Conservation (phyloP, 768 basidiomycete genomes). For the Amanita muscaria region DNA sequence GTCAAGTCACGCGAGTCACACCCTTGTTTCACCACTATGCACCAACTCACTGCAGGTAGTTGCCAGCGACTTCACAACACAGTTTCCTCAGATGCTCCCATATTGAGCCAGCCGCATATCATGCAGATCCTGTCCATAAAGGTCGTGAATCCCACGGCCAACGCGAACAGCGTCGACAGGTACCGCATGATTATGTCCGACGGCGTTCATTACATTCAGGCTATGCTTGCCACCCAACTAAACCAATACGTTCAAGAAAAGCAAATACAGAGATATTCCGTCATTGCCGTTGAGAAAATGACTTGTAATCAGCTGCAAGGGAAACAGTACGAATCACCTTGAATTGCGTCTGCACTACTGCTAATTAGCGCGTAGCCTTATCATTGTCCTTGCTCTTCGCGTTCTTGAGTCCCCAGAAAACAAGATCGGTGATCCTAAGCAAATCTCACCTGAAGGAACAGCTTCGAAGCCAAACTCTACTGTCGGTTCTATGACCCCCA, state of each 20-base stretch:
- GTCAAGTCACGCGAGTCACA: constrained; percentile 7
- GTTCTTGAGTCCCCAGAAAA: constrained; percentile 43
- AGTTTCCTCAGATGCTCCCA: constrained; percentile 30
- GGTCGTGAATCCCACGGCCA: constrained; percentile 42
- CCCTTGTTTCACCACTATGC: constrained; percentile 25
- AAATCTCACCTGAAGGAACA: constrained; percentile 13
- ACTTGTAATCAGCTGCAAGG: constrained; percentile 80
- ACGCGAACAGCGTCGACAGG: constrained; percentile 35
- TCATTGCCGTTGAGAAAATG: constrained; percentile 65
- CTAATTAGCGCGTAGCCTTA: constrained; percentile 40
- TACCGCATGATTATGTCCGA: constrained; percentile 86
- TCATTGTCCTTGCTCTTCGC: constrained; percentile 68
- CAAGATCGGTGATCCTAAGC: constrained; percentile 65
- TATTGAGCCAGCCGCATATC: constrained; percentile 39
- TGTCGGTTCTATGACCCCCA: background rate
- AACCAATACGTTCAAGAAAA: constrained; percentile 66
- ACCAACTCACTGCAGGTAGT: constrained; percentile 52
- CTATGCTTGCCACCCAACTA: constrained; percentile 91
- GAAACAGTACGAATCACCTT: constrained; percentile 51
- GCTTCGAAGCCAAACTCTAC: constrained; percentile 4
- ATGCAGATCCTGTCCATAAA: constrained; percentile 83
- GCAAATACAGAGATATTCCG: constrained; percentile 50
- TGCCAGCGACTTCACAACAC: constrained; percentile 41
- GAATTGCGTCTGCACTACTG: constrained; percentile 1
- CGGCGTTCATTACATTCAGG: constrained; percentile 77